Conservation (phyloP, 2,329 filamentous ascomycete species). For the Penicillium paneum region DNA sequence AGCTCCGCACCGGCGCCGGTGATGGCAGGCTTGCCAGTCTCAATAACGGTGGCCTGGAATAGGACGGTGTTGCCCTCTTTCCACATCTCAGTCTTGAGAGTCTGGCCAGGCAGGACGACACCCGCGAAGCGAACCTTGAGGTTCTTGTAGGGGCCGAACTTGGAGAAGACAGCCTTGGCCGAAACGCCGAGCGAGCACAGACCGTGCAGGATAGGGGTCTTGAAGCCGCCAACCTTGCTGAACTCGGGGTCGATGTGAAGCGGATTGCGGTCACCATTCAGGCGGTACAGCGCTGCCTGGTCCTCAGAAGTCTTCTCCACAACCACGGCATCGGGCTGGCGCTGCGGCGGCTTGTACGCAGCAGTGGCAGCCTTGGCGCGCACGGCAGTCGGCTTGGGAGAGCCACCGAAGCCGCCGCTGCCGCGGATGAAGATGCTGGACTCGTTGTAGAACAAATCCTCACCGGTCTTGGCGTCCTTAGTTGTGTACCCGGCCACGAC, state of each 20-base stretch:
- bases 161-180: conserved; percentile 83
- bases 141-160: conserved; percentile 79
- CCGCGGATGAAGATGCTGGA: conserved; percentile 88
- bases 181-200: conserved; percentile 91
- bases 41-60: conserved; percentile 85
- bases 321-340: conserved; percentile 74
- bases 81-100: conserved; percentile 93
- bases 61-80: conserved; percentile 74
- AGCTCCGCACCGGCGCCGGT: conserved; percentile 77
- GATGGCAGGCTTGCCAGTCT: conserved; percentile 88
- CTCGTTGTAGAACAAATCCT: conserved; percentile 97
- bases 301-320: conserved; percentile 85
- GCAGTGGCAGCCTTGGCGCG: conserved; percentile 79
- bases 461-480: conserved; percentile 76
- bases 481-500: conserved; percentile 78
- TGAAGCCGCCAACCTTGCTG: conserved; percentile 92
- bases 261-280: conserved; percentile 94
- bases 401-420: conserved; percentile 83
- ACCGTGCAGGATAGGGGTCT: conserved; percentile 91
- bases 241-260: conserved; percentile 94
- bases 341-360: conserved; percentile 71
- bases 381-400: conserved; percentile 61
- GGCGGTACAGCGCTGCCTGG: conserved; percentile 87
- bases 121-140: conserved; percentile 91
- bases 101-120: conserved; percentile 80